Conservation (phyloP, 345 rosid species). For the Psidium guajava region DNA sequence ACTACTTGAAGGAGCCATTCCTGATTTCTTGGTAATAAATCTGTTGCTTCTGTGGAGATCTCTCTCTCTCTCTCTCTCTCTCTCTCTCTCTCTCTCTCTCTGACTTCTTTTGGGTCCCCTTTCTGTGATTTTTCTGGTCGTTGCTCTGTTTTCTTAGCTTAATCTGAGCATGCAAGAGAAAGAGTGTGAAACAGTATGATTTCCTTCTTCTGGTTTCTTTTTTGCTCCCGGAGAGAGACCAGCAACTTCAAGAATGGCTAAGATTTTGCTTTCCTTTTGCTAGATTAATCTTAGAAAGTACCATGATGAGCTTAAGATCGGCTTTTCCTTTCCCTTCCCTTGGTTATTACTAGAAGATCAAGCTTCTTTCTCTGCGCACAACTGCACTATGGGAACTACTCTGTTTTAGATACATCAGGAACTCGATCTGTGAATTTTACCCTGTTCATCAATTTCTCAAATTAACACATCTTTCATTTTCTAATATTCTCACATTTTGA, state of each 20-base stretch:
- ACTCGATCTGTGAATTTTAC: background rate
- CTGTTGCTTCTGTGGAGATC: background rate
- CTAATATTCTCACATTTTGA: background rate
- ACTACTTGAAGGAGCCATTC: conserved; percentile 56
- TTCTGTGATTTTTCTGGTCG: background rate
- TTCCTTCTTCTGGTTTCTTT: background rate
- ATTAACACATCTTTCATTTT: too few relatives aligned
- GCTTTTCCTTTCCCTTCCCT: background rate
- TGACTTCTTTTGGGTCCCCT: background rate
- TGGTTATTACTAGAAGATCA: background rate
- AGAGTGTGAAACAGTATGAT: background rate
- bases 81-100: background rate
- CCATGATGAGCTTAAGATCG: background rate
- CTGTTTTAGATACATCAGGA: background rate
- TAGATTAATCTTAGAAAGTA: background rate
- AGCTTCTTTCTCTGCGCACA: background rate
- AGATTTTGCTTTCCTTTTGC: background rate
- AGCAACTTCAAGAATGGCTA: background rate
- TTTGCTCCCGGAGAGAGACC: background rate
- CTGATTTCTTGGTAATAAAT: conserved; percentile 43
- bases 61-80: background rate
- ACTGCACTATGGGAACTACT: background rate
- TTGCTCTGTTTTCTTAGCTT: background rate
- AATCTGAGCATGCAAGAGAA: background rate
- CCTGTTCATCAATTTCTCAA: background rate